Evolutionary conservation across 2,329 filamentous ascomycete genomes (phyloP).

Genomic region (Fusarium lateritium): DNA sequence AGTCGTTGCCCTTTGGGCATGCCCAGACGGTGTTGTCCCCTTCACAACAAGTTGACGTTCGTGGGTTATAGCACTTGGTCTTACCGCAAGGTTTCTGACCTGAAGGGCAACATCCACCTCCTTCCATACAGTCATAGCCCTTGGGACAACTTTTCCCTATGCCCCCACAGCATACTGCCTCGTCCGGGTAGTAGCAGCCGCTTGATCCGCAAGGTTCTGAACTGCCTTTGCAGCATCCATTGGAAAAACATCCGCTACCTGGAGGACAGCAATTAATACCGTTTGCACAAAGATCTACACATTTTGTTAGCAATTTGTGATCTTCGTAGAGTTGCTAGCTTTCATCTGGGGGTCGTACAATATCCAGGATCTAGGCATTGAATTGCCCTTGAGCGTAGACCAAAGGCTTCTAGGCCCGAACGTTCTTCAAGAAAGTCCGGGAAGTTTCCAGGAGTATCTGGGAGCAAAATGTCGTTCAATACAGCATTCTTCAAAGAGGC

Average conservation of each 20-base stretch:
- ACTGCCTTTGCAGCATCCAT: slow-evolving; percentile 6
- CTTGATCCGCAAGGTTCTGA: slow-evolving; percentile 2
- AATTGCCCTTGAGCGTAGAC: neutral
- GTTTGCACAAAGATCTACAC: slow-evolving; percentile 7
- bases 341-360: neutral
- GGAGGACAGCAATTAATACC: slow-evolving; percentile 7
- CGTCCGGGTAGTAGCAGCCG: slow-evolving; percentile 4
- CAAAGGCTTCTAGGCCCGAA: neutral
- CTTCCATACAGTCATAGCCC: slow-evolving; percentile 10
- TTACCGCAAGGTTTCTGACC: slow-evolving; percentile 18
- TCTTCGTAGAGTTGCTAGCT: accelerated
- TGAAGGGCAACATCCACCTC: slow-evolving; percentile 12
- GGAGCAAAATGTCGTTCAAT: neutral
- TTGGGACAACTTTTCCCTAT: neutral
- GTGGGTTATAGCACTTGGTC: slow-evolving; percentile 21
- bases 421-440: neutral
- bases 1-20: neutral
- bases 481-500: neutral
- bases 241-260: slow-evolving; percentile 12
- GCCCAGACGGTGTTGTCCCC: slow-evolving; percentile 8
- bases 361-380: slow-evolving; percentile 9
- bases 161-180: slow-evolving; percentile 1
- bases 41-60: neutral
- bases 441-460: slow-evolving; percentile 1
- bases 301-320: accelerated